Evolutionary conservation across 116 monocot species (phyloP), one percentile per base, ranked within the genome.

Genomic region (Dioscorea cayenensis): DNA sequence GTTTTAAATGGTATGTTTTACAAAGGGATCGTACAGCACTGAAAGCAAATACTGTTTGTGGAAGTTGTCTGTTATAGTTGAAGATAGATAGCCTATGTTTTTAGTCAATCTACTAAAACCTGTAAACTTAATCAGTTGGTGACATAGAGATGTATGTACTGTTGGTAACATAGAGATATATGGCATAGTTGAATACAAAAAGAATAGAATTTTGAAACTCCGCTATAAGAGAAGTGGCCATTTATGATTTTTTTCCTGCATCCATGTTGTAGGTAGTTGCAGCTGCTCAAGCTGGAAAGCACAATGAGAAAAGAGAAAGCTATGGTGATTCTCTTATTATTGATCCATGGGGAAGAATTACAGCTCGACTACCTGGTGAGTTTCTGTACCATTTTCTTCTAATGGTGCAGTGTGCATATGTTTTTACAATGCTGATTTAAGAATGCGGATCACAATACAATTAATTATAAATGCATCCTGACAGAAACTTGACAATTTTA

Each of bases 301-400:
- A 95, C 71, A 90, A 72, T 81, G 87, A 92, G 69, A 92, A 89
- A 66, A 87, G 95, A 82, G 95, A 92, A 66, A 95, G 90, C 71
- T 95, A 90, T 73, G 92, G 95, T 37, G 92, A 92, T 85, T 92
- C 95, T 60, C 19, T 90, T 66, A 87, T 95, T 70, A 89, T 95
- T 73, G 95, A 95, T 32, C 95, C 92, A 61, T 95, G 95, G 95
- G 95, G 95, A 78, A 82, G 73, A 61, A 71, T 92, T 70, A 29
- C 87, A 64, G 86, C 87, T 49, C 77, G 95, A 48, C 85, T 95
- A 68, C 78, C 95, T 72, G 95, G 95, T 88, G 64, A 72, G 49
- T 69, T 43, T 43, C 43, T 43, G 12, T 43, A 43, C 43, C 12
- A 6, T 38, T 21, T 43, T 73, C 68, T 38, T 66, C 19, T 35